Evolutionary conservation across 305 asterid genomes (phyloP).

Genomic region (Stenogyne calaminthoides): DNA sequence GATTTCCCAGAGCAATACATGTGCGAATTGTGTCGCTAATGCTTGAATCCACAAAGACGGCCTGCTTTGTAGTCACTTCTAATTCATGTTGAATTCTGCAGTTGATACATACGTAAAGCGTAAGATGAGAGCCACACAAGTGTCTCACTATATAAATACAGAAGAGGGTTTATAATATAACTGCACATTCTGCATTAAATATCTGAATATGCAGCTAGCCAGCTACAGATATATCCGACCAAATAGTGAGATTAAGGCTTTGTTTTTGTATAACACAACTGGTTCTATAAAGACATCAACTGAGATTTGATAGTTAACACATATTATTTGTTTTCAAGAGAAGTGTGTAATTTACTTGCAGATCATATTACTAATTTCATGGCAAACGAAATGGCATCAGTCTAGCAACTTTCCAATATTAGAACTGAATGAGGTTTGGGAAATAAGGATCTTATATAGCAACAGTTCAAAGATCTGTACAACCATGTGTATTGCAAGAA

Average conservation of each 20-base stretch:
- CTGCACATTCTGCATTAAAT: no score
- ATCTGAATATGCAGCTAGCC: neutral
- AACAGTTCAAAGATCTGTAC: constrained; percentile 7
- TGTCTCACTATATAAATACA: constrained; percentile 3
- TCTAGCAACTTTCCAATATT: constrained; percentile 4
- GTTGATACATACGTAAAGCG: constrained; percentile 34
- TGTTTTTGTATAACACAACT: neutral
- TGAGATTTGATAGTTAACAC: neutral
- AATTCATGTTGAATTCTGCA: constrained; percentile 86
- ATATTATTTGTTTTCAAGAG: constrained; percentile 9
- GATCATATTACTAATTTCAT: neutral
- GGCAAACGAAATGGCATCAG: neutral
- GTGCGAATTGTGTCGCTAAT: constrained; percentile 96
- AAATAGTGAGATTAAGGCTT: neutral
- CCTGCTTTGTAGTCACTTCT: constrained; percentile 85
- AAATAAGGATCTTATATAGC: constrained; percentile 10
- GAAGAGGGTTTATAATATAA: neutral
- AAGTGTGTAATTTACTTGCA: neutral
- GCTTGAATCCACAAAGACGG: constrained; percentile 94
- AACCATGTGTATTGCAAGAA: constrained; percentile 1
- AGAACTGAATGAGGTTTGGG: constrained; percentile 20
- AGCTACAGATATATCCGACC: neutral
- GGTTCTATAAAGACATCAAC: neutral
- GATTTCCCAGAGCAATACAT: constrained; percentile 89
- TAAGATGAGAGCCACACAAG: constrained; percentile 25